Percentiles rank a stretch among this genome's conserved stretches.
Conservation (phyloP, 179 eudicot genomes). For the Heliamphora pulchella region DNA sequence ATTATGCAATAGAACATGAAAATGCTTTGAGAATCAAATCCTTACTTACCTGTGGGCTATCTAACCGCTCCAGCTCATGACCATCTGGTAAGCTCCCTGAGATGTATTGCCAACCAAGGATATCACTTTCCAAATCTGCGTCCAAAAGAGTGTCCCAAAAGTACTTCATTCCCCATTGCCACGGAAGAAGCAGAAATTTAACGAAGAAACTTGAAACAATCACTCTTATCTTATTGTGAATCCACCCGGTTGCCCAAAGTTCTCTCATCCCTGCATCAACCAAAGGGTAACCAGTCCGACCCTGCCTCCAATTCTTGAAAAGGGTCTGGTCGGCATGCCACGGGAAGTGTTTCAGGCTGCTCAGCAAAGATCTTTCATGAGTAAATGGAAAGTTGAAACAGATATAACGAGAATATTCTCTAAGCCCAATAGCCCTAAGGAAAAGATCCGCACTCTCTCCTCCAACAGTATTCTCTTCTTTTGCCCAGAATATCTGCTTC, state of each 20-base stretch:
- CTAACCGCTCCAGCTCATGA: slow-evolving; percentile 79
- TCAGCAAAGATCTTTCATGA: slow-evolving; percentile 71
- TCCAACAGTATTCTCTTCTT: slow-evolving; percentile 50
- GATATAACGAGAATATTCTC: slow-evolving; percentile 94
- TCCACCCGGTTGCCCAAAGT: slow-evolving; percentile 99
- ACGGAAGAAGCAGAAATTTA: slow-evolving; percentile 79
- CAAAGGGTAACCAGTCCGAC: slow-evolving; percentile 89
- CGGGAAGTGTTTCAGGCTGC: slow-evolving; percentile 68
- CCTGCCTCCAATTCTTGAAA: slow-evolving; percentile 96
- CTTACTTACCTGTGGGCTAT: slow-evolving; percentile 78
- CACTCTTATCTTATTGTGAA: slow-evolving; percentile 78
- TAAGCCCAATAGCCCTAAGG: slow-evolving; percentile 72
- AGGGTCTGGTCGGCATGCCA: slow-evolving; percentile 59
- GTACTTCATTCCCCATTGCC: slow-evolving; percentile 99
- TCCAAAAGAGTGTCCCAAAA: slow-evolving; percentile 98
- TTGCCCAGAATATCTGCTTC: slow-evolving; percentile 74
- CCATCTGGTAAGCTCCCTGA: slow-evolving; percentile 98
- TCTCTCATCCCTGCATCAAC: slow-evolving; percentile 99
- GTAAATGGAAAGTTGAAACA: slow-evolving; percentile 95
- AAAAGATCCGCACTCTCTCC: slow-evolving; percentile 55
- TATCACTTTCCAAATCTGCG: slow-evolving; percentile 93
- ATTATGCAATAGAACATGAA: not conserved
- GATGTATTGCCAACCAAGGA: slow-evolving; percentile 98
- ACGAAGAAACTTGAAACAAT: slow-evolving; percentile 87
- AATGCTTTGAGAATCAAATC: not conserved